Evolutionary conservation across 2,329 filamentous ascomycete genomes (phyloP), one percentile per base, ranked within the genome.

Genomic region (Microsporum ferrugineum): DNA sequence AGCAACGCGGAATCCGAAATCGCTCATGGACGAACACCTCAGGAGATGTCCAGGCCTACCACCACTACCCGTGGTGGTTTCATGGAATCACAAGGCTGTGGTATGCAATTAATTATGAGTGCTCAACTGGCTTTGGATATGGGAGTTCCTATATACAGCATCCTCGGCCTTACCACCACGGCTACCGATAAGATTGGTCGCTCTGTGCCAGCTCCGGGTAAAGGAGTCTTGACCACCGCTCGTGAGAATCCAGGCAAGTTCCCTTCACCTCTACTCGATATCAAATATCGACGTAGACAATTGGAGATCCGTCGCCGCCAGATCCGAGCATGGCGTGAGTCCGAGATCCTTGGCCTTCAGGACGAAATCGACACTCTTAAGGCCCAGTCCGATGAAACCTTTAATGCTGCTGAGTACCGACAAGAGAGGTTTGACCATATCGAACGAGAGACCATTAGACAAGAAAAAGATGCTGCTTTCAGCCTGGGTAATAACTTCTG

Each of bases 161-260:
- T 99, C 65, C 78, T 99, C 69, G 95, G 89, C 63, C 84, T 96
- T 71, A 96, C 92, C 47, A 90, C 91, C 47, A 99, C 94, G 51
- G 95, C 95, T 62, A 97, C 92, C 58, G 94, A 99, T 82, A 97
- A 99, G 85, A 99, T 96, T 74, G 94, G 94, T 58, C 91, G 94
- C 65, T 99, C 94, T 14, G 91, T 99, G 7, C 94, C 94, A 62
- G 94, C 94, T 63, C 94, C 94, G 61, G 94, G 94, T 33, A 89
- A 97, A 77, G 94, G 94, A 87, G 89, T 99, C 59, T 83, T 99
- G 70, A 97, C 92, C 59, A 95, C 89, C 65, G 94, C 94, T 65
- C 90, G 92, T 65, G 94, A 99, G 80, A 85, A 89, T 66, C 83
- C 87, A 55, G 87, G 89, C 78, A 95, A 91, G 73, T 96, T 94